Evolutionary conservation across 306 rosid species (phyloP), one percentile per base, ranked within the genome.

Genomic region (Chamaecrista fasciculata): DNA sequence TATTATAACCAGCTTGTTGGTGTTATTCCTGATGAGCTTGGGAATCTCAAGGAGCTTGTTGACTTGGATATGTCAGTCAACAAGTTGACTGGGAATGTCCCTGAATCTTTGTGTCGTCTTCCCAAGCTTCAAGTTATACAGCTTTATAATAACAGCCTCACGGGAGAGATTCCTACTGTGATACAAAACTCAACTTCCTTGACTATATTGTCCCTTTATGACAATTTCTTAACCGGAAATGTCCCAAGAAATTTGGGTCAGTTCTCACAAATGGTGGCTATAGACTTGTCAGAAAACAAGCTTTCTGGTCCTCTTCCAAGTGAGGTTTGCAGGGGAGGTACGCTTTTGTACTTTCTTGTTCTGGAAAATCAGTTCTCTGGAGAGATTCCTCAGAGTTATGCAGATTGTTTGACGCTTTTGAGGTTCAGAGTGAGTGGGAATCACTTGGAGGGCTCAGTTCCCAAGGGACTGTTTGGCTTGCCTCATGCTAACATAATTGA

Each of bases 41-140:
- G 90, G 23, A 83, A 87, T 68, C 77, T 87, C 25, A 76, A 80
- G 8, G 83, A 70, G 71, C 86, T 87, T 28, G 34, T 0, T 5
- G 94, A 87, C 60, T 21, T 87, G 24, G 94, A 87, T 74, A 76
- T 85, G 80, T 87, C 94, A 8, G 94, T 87, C 76, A 87, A 87
- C 29, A 71, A n/a, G 46, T 72, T 87, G 55, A 74, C 71, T 0
- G 94, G 94, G 7, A 68, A 47, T 12, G 75, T 87, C 25, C 94
- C 90, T 0, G 88, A 81, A 24, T 67, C 89, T 14, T 50, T 85
- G 11, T 87, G 85, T 53, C 80, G 82, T 23, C 82, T 87, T 70
- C 90, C 94, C 31, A 79, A 78, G 46, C 90, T 87, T 12, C 48
- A 72, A 57, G 94, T 81, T 21, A 63, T 87, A n/a, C 94, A 87